These are phyloP conservation scores for Lineolata rhizophorae DNA, from an alignment of 495 filamentous ascomycete genomes.

Conservation along the genomic window DNA sequence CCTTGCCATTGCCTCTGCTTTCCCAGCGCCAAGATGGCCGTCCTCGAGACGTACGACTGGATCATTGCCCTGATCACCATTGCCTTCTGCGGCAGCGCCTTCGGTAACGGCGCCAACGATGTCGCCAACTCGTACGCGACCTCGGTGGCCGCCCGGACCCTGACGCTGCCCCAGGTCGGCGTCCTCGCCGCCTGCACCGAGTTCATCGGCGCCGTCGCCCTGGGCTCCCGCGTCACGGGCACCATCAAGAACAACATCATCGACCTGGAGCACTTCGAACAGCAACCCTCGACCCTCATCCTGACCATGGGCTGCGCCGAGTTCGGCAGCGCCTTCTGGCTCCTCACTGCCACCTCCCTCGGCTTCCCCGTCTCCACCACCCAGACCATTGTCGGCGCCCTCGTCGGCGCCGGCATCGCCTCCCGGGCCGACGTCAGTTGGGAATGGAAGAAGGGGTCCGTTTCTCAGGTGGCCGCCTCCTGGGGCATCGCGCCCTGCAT, in stretches of 20 bases:
- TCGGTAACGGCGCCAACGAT: conserved; percentile 23
- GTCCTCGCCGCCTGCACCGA: conserved; percentile 21
- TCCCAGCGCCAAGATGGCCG: too few species aligned
- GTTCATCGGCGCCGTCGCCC: conserved; percentile 37
- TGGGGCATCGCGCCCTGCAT: conserved; percentile 42
- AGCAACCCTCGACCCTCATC: conserved; percentile 32
- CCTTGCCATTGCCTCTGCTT: too few species aligned
- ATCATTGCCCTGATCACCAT: conserved; percentile 25
- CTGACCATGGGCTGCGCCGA: conserved; percentile 41
- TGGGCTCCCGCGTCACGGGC: conserved; percentile 40
- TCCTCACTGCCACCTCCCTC: conserved; percentile 31
- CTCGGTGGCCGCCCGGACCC: conserved; percentile 9
- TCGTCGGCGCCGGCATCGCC: conserved; percentile 17
- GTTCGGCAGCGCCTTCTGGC: conserved; percentile 28
- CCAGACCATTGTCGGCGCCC: conserved; percentile 19
- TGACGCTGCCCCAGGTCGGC: conserved; percentile 12
- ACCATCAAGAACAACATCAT: conserved; percentile 50
- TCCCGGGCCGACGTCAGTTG: conserved; percentile 31
- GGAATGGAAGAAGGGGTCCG: conserved; percentile 28
- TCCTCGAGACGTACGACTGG: conserved; percentile 20
- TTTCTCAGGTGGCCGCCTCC: conserved; percentile 36
- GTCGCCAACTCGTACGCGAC: conserved; percentile 15
- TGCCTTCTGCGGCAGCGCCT: conserved; percentile 22
- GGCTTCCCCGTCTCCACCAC: conserved; percentile 27
- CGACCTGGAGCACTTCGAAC: conserved; percentile 25